Evolutionary conservation across 2,329 filamentous ascomycete species (phyloP).

Genomic region (Hymenoscyphus scutula): DNA sequence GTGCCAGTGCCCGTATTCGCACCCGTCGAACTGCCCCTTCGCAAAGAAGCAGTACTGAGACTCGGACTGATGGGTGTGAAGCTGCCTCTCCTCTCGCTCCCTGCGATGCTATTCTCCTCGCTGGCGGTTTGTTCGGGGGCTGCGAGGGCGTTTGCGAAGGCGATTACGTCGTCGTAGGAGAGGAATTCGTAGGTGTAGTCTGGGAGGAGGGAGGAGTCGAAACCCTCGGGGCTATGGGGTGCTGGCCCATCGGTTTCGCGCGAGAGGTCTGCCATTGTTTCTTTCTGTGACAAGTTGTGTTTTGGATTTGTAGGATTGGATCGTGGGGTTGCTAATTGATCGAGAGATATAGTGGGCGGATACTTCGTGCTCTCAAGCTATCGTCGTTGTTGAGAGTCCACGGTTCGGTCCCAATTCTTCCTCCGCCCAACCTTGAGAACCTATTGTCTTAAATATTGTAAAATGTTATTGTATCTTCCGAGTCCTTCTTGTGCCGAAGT

Average conservation of each 20-base stretch:
- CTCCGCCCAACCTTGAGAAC: too few relatives aligned
- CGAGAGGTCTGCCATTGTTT: conserved; percentile 34
- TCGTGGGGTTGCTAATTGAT: too few relatives aligned
- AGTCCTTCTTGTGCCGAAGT: too few relatives aligned
- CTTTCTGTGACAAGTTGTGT: too few relatives aligned
- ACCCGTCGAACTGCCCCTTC: neutral
- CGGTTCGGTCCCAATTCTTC: too few relatives aligned
- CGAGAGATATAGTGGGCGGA: too few relatives aligned
- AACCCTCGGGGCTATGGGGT: conserved; percentile 60
- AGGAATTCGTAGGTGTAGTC: conserved; percentile 80
- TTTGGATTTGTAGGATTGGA: too few relatives aligned
- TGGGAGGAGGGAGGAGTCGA: conserved; percentile 69
- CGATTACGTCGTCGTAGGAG: conserved; percentile 65
- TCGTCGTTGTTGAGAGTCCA: too few relatives aligned
- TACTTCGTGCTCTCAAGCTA: too few relatives aligned
- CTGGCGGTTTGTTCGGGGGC: conserved; percentile 63
- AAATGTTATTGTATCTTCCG: too few relatives aligned
- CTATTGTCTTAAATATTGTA: too few relatives aligned
- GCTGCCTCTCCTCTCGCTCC: conserved; percentile 9
- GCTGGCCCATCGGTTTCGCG: conserved; percentile 50
- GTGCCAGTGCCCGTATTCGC: neutral
- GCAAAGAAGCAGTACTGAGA: neutral
- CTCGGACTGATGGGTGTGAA: neutral
- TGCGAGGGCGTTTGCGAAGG: conserved; percentile 79
- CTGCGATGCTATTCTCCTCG: conserved; percentile 8